Evolutionary conservation across 306 rosid genomes (phyloP), one percentile per base, ranked within the genome.

Genomic region (Lathyrus aphaca): DNA sequence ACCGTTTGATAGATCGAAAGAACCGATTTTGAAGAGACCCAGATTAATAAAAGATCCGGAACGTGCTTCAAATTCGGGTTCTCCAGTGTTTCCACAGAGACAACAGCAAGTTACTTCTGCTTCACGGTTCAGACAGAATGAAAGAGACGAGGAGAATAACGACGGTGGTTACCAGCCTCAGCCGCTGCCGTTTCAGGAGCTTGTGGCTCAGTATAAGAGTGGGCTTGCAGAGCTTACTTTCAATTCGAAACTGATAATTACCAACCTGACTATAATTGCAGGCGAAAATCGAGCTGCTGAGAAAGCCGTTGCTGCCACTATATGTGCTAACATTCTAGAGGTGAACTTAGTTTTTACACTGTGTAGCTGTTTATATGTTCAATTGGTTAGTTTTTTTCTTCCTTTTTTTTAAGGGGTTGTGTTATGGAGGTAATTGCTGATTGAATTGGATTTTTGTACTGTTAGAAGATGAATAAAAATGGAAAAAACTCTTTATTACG

Each of bases 201-300:
- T 92, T 21, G 87, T 88, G 73, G 60, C 74, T 63, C 96, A 82
- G 85, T 92, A 89, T 66, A 83, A 73, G 82, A 78, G 86, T 1
- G 98, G 91, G 30, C 81, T 92, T 5, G 92, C 91, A 5, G 96
- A 92, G 86, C 91, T 92, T 8, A 92, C 96, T 38, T 89, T 89
- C 81, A 92, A 92, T 71, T 92, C 96, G 13, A 92, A 92, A 46
- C 91, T 95, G 3, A 92, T 89, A n/a, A 89, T 92, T 61, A 92
- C 92, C 3, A 92, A 89, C 65, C 76, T 89, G 91, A 92, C 98
- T 8, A 89, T 88, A 66, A 89, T 92, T 35, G 98, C 98, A 0
- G 98, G 91, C 0, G 98, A 92, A 83, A 89, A 80, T 38, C 79
- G 70, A 37, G 71, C 69, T 44, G 93, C 95, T 0, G 92, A 86